Base-by-base conservation (phyloP, 1,284 basidiomycete genomes). In the Fomitopsis schrenkii region DNA sequence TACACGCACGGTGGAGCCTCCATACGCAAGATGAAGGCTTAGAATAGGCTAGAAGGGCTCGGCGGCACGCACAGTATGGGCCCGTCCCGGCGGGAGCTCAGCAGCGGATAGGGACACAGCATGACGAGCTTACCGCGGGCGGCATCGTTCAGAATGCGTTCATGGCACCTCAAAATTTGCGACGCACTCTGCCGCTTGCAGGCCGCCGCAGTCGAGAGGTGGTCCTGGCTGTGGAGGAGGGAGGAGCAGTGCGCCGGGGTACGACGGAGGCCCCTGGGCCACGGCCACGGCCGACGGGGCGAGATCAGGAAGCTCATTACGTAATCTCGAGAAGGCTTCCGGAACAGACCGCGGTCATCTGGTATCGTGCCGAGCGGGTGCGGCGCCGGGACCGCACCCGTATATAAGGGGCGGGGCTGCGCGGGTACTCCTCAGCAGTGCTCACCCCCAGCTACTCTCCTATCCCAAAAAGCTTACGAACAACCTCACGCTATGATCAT, bases 401-500 rank as follows among this genome's bases (percentile, higher is more conserved):
- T 56, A 60, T 60, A 55, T 55, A 58, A 55, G 42, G 36, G 19
- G 30, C 22, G 30, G 46, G 19, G 30, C 50, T 7, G 38, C 45
- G 30, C n/a, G 28, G 28, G n/a, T 12, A 14, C 15, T 38, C 48
- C 40, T 30, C 46, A 61, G 55, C 59, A 48, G 58, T 42, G 58
- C 59, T 61, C 60, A 61, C 30, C 38, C 30, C 36, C 53, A 55
- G 28, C 54, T 44, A 41, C 19, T 33, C 45, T 35, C 45, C 45
- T 33, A 40, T 26, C 33, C 15, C 4, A 1, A 33, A 2, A 33
- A 33, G 15, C 52, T 60, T n/a, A 60, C 54, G 54, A 60, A 35
- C 35, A 50, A 52, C 46, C 38, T 55, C 10, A 62, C 60, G 65
- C 59, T 57, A 67, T 63, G 55, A 64, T 64, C 55, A 71, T 68